Base-by-base conservation (phyloP, 73 alveolate species). In the Paramecium sonneborni region DNA sequence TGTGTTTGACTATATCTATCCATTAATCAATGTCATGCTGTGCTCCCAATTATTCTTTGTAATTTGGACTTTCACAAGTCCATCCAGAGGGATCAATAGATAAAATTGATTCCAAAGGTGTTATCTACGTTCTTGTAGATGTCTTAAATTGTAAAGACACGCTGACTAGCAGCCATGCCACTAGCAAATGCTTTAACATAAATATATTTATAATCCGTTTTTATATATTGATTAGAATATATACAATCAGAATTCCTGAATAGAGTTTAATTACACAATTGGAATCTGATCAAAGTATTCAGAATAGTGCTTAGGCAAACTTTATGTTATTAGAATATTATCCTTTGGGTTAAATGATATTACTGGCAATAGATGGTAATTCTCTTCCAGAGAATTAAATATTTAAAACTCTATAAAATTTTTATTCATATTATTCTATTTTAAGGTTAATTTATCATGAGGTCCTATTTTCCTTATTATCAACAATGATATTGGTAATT, bases 121-220 rank as follows among this genome's bases (percentile, higher is more conserved):
- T 62, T 26, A 62, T 62, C 44, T 62, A 62, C 44, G 84, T 62
- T 44, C 84, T 62, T 11, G 44, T 26, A 30, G 84, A 62, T 26
- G 84, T 62, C 26, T 62, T 62, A 12, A 62, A 62, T 28, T 62
- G 84, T 26, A 62, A 30, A 26, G 84, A 62, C 48, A 62, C 12
- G 84, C 84, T 62, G 84, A 62, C 84, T 62, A 62, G 84, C 84
- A 62, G 84, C 84, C 39, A 32, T 62, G 84, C 84, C 84, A 62
- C 46, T 62, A 62, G 84, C 84, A 62, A 62, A 11, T 62, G 46
- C 52, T 62, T 62, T 30, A 62, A 30, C 84, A 62, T 62, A 62
- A 62, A 62, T 62, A 62, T 26, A 62, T 62, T 62, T 62, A 62
- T 62, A 62, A 62, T 62, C 84, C 84, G 84, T 62, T 62, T 62